Evolutionary conservation across 108 stramenopile genomes (phyloP).

Genomic region (Nitzschia inconspicua): DNA sequence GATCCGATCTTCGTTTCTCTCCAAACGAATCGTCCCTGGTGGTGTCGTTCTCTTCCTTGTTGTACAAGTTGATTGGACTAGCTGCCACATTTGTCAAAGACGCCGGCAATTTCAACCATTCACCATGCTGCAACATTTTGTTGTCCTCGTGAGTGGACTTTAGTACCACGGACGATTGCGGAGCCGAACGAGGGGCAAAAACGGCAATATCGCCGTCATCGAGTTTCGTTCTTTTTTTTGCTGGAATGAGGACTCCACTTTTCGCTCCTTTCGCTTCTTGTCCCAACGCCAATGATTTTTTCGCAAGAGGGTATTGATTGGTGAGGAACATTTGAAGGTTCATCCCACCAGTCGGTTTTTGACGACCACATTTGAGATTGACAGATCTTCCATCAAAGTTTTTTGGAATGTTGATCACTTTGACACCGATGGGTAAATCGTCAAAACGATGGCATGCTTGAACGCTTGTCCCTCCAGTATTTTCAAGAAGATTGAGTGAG

Average conservation of each 20-base stretch:
- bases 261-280: neutral
- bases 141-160: no score
- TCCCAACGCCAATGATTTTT: no score
- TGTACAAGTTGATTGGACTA: no score
- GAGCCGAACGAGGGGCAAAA: no score
- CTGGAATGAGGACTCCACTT: neutral
- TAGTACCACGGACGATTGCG: no score
- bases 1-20: neutral
- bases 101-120: no score
- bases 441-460: conserved; percentile 2
- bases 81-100: no score
- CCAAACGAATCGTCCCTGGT: no score
- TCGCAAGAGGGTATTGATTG: conserved; percentile 16
- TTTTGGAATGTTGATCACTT: conserved; percentile 33
- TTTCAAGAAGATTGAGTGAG: conserved; percentile 50
- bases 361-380: conserved; percentile 7
- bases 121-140: no score
- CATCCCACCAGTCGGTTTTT: conserved; percentile 34
- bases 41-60: no score
- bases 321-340: conserved; percentile 22
- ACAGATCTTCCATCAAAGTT: conserved; percentile 22
- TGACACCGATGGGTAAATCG: conserved; percentile 51
- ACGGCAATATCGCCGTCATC: neutral
- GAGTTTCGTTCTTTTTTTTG: neutral
- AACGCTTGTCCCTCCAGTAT: neutral